A percentile compares a stretch with the other conserved stretches of the same genome.
phyloP scores from a whole-genome alignment of 129 eudicot genomes.

The Mikania micrantha region DNA sequence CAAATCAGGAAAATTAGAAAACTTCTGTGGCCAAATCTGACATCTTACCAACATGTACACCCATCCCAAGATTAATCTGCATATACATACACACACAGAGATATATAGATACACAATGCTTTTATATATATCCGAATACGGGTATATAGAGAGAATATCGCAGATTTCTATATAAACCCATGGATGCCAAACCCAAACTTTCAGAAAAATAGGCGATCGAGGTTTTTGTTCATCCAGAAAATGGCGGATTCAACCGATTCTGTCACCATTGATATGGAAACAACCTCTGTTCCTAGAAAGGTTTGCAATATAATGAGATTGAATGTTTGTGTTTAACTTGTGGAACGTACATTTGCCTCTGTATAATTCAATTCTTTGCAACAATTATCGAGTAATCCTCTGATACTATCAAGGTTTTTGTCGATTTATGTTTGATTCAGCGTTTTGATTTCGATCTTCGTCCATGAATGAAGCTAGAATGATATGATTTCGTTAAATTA shows the following conservation, averaged over 20 bases:
- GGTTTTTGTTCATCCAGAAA: slow-evolving; percentile 25
- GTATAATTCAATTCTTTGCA: background rate
- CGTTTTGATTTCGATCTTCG: background rate
- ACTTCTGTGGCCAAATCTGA: slow-evolving; percentile 12
- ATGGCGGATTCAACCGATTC: slow-evolving; percentile 86
- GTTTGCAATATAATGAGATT: slow-evolving; percentile 28
- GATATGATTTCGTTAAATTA: background rate
- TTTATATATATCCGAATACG: slow-evolving; percentile 5
- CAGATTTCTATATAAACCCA: slow-evolving; percentile 41
- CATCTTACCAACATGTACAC: background rate
- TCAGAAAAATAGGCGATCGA: slow-evolving; percentile 23
- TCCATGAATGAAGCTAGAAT: slow-evolving; percentile 9
- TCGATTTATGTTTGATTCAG: slow-evolving; percentile 5
- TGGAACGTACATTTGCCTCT: slow-evolving; percentile 27
- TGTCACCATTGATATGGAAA: slow-evolving; percentile 77
- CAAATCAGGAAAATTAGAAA: background rate
- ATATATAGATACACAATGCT: background rate
- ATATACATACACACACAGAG: background rate
- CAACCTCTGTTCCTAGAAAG: slow-evolving; percentile 55
- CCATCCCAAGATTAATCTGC: background rate
- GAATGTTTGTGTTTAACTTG: background rate
- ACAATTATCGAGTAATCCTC: slow-evolving; percentile 10
- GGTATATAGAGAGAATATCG: slow-evolving; percentile 22
- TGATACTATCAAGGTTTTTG: background rate
- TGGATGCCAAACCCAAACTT: slow-evolving; percentile 42